Evolutionary conservation across 106 monocot genomes (phyloP), one percentile per base, ranked within the genome.

Genomic region (Dendrobium catenatum): DNA sequence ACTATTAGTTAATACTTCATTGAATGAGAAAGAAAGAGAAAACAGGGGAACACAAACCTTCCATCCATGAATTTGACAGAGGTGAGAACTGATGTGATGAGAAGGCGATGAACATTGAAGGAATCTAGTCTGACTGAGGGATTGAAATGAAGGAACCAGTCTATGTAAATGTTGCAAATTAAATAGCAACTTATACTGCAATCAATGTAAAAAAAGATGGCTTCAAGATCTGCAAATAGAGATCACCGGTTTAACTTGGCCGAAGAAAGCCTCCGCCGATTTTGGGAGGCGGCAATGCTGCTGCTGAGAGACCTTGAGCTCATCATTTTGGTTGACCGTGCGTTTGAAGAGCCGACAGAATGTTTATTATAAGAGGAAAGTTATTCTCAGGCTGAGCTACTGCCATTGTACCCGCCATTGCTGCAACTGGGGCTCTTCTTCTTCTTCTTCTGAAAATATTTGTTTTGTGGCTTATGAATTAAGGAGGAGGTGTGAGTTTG

Each of bases 321-420:
- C 55, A 29, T 78, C 78, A 72, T 83, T 83, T 47, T 37, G 70
- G n/a, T 83, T 78, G 40, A 78, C 56, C 64, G 73, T 55, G 24
- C 83, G 20, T 37, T 73, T 68, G 24, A 83, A 78, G 78, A 37
- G 78, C 68, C 10, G 83, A 83, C 22, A 83, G 55, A 26, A 83
- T 72, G 44, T 54, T 37, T 10, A 83, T 78, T 5, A 83, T 22
- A 15, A 68, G 51, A 31, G 83, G 83, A 37, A 79, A 40, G 48
- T 68, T 56, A 15, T 83, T 56, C 22, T 72, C 33, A n/a, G 55
- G 77, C 49, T 82, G 64, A 3, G 46, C 77, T 13, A 77, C 17
- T 54, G 29, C 27, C 64, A 24, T 18, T 15, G 64, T 5, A 64
- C 4, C 3, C 64, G 8, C 46, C 51, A 51, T 51, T 51, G 51